Base-by-base conservation (phyloP, 345 rosid species). In the Kandelia obovata region DNA sequence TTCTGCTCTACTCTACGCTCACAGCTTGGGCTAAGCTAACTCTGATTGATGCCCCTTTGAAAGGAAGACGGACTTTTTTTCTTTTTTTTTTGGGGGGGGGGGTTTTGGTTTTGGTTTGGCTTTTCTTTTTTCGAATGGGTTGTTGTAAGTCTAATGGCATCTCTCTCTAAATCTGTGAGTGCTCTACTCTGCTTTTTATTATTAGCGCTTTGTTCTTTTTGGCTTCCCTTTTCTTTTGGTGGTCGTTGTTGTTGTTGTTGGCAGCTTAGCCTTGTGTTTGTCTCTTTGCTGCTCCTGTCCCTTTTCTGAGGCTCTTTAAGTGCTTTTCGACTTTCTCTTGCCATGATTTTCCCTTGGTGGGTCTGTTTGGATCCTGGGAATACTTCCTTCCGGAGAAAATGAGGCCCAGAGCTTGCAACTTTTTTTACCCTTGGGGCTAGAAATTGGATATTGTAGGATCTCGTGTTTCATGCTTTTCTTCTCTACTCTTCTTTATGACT, bases 101-200 rank as follows among this genome's bases (percentile, higher is more conserved):
- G 30, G 30, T 28, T 28, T 28, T 28, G 2, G 3, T 28, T 28
- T 28, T 28, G 2, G 3, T 32, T 32, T 32, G 1, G 6, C 5
- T 5, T 34, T 34, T 43, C 0, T 43, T 43, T 43, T 43, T 3
- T 15, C 13, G 3, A 15, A 3, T 11, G 49, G 49, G 49, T 43
- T 43, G 23, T 46, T 71, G 31, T 34, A 7, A 34, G 37, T 1
- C 37, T 61, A 69, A 73, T 76, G 77, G 46, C 74, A 46, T 27
- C 58, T 72, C 71, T 53, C 63, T 63, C 73, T 59, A 61, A 79
- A 75, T 77, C 80, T 63, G 87, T 84, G 75, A 61, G 85, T 77
- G 11, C 19, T 43, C 49, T 43, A 13, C 0, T 58, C 64, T 72
- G 62, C 28, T 66, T 2, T 64, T 66, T 62, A 25, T 39, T 4